Base-by-base conservation (phyloP, 768 basidiomycete genomes). In the Leucocoprinus sp. region DNA sequence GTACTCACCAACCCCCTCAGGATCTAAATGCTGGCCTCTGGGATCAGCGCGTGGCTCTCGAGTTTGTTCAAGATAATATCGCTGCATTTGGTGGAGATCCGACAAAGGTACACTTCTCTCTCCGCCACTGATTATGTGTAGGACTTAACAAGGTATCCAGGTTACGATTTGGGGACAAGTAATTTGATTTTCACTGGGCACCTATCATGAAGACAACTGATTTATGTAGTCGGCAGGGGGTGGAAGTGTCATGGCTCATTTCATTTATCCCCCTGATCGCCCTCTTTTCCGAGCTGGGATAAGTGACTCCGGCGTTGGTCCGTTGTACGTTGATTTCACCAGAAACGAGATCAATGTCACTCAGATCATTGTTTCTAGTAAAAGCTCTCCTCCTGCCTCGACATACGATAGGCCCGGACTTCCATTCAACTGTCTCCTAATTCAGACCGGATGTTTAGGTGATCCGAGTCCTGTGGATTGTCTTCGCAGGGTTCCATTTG, bases 1-100 rank as follows among this genome's bases (percentile, higher is more conserved):
- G 77, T 44, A 48, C 59, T 1, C 58, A 64, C 42, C 65, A 76
- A 5, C 59, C 64, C 1, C 59, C 72, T 0, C 55, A 72, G 50
- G 74, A 79, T 50, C 61, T 80, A 21, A 82, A 83, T 50, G 69
- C 69, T 2, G 82, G 82, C 11, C 60, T 84, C 12, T 64, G 63
- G 26, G 84, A 87, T 56, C 80, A 84, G 58, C 63, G 69, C 1
- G 63, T 68, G 24, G 80, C 80, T 0, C 59, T 88, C 0, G 52
- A 63, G 12, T 86, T 82, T 58, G 61, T 85, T 0, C 72, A 82
- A 50, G 64, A 78, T n/a, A 81, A 86, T 52, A 76, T 84, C 14
- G 70, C 64, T 2, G 68, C 69, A 2, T 85, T 85, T 54, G 81
- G 81, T 9, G 82, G 82, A 1, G 75, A 82, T 51, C 60, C 9